Evolutionary conservation across 2,329 filamentous ascomycete genomes (phyloP).

Genomic region (Exophiala alcalophila): DNA sequence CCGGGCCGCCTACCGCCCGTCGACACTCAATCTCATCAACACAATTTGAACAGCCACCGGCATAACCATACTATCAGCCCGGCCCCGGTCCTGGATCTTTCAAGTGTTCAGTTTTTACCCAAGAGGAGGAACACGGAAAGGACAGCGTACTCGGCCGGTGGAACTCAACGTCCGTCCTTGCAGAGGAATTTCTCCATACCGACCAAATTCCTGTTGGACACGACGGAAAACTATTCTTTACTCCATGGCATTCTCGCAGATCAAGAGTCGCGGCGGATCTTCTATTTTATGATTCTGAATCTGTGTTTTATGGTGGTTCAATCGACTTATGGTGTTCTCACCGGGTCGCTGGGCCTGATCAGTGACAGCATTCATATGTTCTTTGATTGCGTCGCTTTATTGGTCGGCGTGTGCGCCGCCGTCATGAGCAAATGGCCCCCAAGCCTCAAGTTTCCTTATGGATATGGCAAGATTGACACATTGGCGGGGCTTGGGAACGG

Average conservation of each 20-base stretch:
- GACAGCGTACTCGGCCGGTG: constrained; percentile 17
- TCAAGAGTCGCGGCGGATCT: constrained; percentile 89
- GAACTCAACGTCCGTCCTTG: constrained; percentile 30
- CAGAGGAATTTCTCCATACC: constrained; percentile 44
- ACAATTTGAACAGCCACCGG: too few relatives aligned
- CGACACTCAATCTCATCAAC: constrained; percentile 18
- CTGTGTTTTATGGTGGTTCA: constrained; percentile 94
- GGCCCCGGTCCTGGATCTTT: constrained; percentile 17
- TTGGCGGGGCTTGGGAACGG: constrained; percentile 95
- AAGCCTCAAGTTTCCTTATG: constrained; percentile 84
- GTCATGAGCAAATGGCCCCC: constrained; percentile 97
- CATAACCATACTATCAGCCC: constrained; percentile 17
- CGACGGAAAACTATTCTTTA: constrained; percentile 69
- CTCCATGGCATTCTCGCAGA: constrained; percentile 83
- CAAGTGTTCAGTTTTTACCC: constrained; percentile 12
- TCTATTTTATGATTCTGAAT: constrained; percentile 97
- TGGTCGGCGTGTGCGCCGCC: constrained; percentile 84
- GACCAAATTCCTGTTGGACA: constrained; percentile 69
- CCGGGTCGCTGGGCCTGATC: constrained; percentile 88
- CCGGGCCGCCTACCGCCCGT: constrained; percentile 13
- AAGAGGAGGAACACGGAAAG: constrained; percentile 22
- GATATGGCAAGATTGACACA: constrained; percentile 86
- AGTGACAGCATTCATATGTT: constrained; percentile 99
- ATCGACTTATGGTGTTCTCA: constrained; percentile 88
- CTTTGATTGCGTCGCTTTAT: constrained; percentile 90